Evolutionary conservation across 1,139 yeast species (phyloP), one percentile per base, ranked within the genome.

Genomic region (Scheffersomyces illinoinensis): DNA sequence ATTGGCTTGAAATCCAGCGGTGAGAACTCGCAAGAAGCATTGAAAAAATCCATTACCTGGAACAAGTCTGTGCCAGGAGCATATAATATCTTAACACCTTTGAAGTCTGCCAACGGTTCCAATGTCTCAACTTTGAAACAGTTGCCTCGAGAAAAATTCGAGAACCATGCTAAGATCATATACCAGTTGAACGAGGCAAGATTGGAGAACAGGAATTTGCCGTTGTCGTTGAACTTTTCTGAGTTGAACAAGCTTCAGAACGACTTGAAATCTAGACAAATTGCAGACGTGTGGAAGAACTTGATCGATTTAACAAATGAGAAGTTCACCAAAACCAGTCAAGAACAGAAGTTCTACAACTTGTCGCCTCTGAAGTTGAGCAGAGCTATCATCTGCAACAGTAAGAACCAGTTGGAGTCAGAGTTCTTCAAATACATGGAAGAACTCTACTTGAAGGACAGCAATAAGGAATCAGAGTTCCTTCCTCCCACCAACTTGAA

Each of bases 361-460:
- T 24, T 53, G 18, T 23, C 52, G 14, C 20, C 54, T 12, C 53
- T 54, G 10, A 50, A 47, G 53, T 74, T 88, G 62, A 79, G 85
- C 60, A 80, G 79, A 58, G 76, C 77, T 59, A 82, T 91, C 52
- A 83, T 87, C 7, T 69, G 74, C 14, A 88, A 85, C 59, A 85
- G 96, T 26, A 85, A 84, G 65, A 65, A 71, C 8, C 89, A 84
- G 66, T 79, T 95, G 64, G 97, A 95, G 70, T 72, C 75, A 14
- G 98, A 95, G 73, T 93, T 92, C 71, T 85, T 84, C 68, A 89
- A 85, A 54, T 87, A 89, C 69, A 84, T 93, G 63, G 93, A 91
- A 66, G 86, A 84, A 53, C 82, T 91, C 55, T 92, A 91, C 69
- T 81, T 85, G 50, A 88, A 87, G 62, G 83, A 79, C 60, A 73